phyloP scores from a whole-genome alignment of 306 rosid genomes.

The Acacia crassicarpa region DNA sequence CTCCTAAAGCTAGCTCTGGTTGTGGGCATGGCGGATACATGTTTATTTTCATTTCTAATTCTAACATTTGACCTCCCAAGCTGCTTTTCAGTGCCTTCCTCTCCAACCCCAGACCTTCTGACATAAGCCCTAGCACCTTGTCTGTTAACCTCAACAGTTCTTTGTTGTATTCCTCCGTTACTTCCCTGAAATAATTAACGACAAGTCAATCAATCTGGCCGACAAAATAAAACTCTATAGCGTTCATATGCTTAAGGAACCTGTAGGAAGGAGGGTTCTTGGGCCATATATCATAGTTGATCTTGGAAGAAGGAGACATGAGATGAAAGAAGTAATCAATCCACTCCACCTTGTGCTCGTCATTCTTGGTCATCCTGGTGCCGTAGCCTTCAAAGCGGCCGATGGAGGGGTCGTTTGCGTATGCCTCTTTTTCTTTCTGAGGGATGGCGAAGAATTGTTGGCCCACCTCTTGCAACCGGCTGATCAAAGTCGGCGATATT shows the following conservation, averaged over 20 bases:
- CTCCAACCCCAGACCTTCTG: conserved; percentile 60
- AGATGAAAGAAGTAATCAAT: conserved; percentile 63
- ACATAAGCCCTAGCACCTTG: conserved; percentile 45
- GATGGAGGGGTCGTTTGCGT: conserved; percentile 56
- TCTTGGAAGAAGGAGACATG: conserved; percentile 54
- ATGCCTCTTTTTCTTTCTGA: conserved; percentile 53
- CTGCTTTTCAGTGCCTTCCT: conserved; percentile 35
- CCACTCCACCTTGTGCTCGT: conserved; percentile 65
- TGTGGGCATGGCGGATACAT: conserved; percentile 82
- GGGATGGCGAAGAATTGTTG: conserved; percentile 50
- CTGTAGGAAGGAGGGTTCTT: conserved; percentile 52
- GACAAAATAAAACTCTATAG: background rate
- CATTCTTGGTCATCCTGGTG: conserved; percentile 61
- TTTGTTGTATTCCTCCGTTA: conserved; percentile 50
- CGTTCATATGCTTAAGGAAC: conserved; percentile 17
- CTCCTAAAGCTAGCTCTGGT: conserved; percentile 66
- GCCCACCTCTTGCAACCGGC: conserved; percentile 52
- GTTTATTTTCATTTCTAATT: conserved; percentile 72
- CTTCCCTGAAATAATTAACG: conserved; percentile 37
- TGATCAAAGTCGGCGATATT: conserved; percentile 42
- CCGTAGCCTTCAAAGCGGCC: conserved; percentile 68
- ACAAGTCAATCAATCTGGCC: background rate
- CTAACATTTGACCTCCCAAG: conserved; percentile 51
- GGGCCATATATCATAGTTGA: conserved; percentile 51
- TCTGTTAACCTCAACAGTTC: conserved; percentile 46